Conservation (phyloP, 768 basidiomycete genomes). For the Hygrocybe coccinea region DNA sequence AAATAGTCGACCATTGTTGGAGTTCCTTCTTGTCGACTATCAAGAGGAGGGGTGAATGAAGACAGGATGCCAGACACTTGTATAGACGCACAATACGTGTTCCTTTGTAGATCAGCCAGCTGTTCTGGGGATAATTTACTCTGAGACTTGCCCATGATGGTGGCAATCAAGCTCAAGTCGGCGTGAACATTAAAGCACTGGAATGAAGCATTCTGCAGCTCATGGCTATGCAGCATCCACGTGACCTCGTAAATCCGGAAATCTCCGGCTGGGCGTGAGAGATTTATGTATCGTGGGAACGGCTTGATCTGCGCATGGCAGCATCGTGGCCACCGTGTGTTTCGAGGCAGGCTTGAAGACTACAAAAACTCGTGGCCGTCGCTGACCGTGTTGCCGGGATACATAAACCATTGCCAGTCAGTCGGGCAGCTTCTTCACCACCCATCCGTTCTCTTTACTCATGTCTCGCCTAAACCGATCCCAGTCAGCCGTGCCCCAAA, state of each 20-base stretch:
- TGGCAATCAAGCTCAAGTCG: conserved; percentile 19
- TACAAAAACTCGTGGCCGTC: conserved; percentile 1
- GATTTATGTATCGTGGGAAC: background rate
- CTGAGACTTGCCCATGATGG: conserved; percentile 94
- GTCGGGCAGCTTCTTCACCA: background rate
- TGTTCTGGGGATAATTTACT: conserved; percentile 93
- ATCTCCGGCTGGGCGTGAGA: conserved; percentile 1
- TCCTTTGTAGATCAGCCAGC: conserved; percentile 91
- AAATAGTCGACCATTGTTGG: conserved; percentile 72
- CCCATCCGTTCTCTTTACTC: background rate
- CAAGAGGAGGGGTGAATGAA: conserved; percentile 11
- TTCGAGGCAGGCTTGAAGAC: background rate
- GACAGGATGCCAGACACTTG: conserved; percentile 7
- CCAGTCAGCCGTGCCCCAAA: conserved; percentile 6
- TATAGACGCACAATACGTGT: conserved; percentile 80
- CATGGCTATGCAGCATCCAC: background rate
- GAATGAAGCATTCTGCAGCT: background rate
- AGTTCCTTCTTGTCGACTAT: conserved; percentile 94
- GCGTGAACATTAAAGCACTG: conserved; percentile 1
- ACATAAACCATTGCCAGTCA: background rate
- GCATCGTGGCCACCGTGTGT: no score
- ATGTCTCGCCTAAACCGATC: conserved; percentile 8
- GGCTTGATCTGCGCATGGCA: background rate
- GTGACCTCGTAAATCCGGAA: background rate
- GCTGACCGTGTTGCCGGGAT: background rate